Evolutionary conservation across 2,329 filamentous ascomycete species (phyloP).

Genomic region (Exophiala alcalophila): DNA sequence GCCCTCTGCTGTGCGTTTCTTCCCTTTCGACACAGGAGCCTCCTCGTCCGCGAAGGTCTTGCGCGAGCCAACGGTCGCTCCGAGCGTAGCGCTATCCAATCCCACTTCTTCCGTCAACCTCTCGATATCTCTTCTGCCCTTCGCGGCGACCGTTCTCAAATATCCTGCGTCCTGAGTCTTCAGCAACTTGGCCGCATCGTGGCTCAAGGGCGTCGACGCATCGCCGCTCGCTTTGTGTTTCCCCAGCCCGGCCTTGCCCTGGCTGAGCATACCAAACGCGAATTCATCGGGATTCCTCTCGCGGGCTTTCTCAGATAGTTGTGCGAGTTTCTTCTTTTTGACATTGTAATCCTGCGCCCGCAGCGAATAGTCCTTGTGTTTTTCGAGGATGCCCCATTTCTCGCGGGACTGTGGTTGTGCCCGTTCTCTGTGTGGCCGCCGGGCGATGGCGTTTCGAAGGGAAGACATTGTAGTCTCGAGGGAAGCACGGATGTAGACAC

Average conservation of each 20-base stretch:
- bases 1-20: constrained; percentile 28
- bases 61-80: constrained; percentile 31
- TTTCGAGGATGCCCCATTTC: constrained; percentile 89
- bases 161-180: constrained; percentile 66
- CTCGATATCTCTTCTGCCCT: constrained; percentile 48
- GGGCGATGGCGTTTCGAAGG: constrained; percentile 63
- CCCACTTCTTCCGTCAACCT: constrained; percentile 39
- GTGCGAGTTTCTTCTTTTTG: constrained; percentile 59
- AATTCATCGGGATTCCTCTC: constrained; percentile 66
- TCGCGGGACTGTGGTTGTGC: constrained; percentile 79
- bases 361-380: constrained; percentile 79
- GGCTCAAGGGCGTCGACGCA: constrained; percentile 39
- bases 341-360: constrained; percentile 62
- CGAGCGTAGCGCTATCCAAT: constrained; percentile 34
- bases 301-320: constrained; percentile 57
- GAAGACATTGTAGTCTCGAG: constrained; percentile 50
- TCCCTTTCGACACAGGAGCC: constrained; percentile 30
- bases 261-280: constrained; percentile 62
- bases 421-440: constrained; percentile 85
- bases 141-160: constrained; percentile 57
- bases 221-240: constrained; percentile 45
- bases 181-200: constrained; percentile 60
- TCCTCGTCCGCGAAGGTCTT: constrained; percentile 39
- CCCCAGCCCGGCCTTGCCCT: constrained; percentile 41
- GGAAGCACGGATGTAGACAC: too few species aligned